Evolutionary conservation across 179 eudicot genomes (phyloP).

Genomic region (Silene vulgaris): DNA sequence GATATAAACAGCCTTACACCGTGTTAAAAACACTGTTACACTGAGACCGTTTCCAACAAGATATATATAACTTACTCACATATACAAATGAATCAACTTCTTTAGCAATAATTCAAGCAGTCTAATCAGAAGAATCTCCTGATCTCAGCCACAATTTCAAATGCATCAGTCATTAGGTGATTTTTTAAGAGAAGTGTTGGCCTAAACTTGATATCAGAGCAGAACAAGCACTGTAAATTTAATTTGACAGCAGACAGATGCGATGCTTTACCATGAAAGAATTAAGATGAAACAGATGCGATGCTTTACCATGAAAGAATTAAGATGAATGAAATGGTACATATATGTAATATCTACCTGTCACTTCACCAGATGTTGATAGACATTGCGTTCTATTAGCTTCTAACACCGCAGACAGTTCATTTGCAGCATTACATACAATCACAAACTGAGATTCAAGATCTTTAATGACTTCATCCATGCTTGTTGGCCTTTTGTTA

Average conservation of each 20-base stretch:
- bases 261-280: constrained; percentile 3
- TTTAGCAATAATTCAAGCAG: neutral
- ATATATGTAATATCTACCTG: constrained; percentile 45
- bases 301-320: constrained; percentile 1
- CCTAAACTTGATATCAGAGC: neutral
- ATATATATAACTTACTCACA: neutral
- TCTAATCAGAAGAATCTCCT: neutral
- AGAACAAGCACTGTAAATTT: neutral
- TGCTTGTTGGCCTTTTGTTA: constrained; percentile 85
- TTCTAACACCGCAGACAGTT: constrained; percentile 67
- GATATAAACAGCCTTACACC: neutral
- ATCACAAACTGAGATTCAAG: constrained; percentile 70
- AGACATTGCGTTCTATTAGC: constrained; percentile 63
- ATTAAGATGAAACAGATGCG: neutral
- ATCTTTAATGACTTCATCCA: constrained; percentile 89
- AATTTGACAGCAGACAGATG: neutral
- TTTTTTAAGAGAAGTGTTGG: neutral
- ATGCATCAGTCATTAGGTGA: neutral
- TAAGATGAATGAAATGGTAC: constrained; percentile 3
- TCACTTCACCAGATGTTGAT: constrained; percentile 50
- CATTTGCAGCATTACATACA: constrained; percentile 56
- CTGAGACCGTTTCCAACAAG: neutral
- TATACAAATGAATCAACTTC: neutral
- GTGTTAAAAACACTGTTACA: neutral
- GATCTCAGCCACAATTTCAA: constrained; percentile 5